Percentiles rank a stretch among this genome's conserved stretches.
These are phyloP conservation scores for Orbilia oligospora DNA, from an alignment of 2,329 filamentous ascomycete species.

Conservation along the genomic window DNA sequence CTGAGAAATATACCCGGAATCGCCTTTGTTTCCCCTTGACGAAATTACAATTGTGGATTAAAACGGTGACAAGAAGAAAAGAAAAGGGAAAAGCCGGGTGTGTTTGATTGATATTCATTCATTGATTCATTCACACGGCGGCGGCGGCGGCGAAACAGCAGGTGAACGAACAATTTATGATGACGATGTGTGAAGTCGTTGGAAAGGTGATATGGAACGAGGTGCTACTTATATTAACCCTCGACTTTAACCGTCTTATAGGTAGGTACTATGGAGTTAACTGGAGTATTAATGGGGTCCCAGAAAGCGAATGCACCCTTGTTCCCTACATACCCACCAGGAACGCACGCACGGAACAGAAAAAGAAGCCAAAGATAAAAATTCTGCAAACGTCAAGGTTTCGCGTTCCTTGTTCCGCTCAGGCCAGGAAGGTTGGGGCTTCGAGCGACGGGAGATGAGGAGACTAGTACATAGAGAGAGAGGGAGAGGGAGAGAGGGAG, in stretches of 20 bases:
- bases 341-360: conserved; percentile 59
- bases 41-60: conserved; percentile 3
- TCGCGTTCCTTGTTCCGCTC: conserved; percentile 61
- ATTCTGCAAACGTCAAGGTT: conserved; percentile 60
- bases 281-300: conserved; percentile 43
- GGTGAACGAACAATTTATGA: not conserved
- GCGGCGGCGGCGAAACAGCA: not conserved
- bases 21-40: conserved; percentile 43
- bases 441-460: conserved; percentile 36
- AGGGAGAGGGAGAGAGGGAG: conserved; percentile 10
- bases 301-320: conserved; percentile 51
- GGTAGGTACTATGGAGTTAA: not conserved
- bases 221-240: conserved; percentile 53
- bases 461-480: conserved; percentile 18
- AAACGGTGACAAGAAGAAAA: conserved; percentile 12
- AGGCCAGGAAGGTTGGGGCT: conserved; percentile 57
- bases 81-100: not conserved
- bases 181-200: conserved; percentile 11
- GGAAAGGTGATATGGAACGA: conserved; percentile 22
- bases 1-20: conserved; percentile 57
- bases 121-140: not conserved
- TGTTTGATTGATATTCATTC: conserved; percentile 9
- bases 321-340: conserved; percentile 55
- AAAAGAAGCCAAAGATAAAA: conserved; percentile 39
- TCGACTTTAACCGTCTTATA: conserved; percentile 59